These are phyloP conservation scores for Fraxinus platypoda DNA, from an alignment of 305 asterid species.

Conservation along the genomic window DNA sequence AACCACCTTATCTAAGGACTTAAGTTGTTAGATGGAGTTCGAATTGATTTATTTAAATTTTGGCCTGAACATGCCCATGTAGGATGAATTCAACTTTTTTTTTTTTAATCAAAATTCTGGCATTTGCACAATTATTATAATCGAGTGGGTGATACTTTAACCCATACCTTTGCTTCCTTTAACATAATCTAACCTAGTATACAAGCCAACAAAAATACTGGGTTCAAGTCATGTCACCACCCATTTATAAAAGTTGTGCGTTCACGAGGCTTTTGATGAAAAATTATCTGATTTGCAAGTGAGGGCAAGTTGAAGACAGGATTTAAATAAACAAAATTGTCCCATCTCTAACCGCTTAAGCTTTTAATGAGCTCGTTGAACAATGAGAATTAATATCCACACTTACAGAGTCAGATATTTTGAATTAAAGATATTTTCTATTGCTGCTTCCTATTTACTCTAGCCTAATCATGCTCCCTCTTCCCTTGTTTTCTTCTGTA, in stretches of 20 bases:
- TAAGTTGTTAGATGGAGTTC: neutral
- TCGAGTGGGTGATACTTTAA: neutral
- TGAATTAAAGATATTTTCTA: neutral
- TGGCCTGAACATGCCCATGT: neutral
- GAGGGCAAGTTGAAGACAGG: neutral
- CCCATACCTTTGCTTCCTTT: neutral
- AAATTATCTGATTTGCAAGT: neutral
- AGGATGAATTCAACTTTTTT: neutral
- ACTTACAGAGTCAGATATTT: neutral
- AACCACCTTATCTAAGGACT: neutral
- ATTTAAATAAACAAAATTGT: neutral
- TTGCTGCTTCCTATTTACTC: neutral
- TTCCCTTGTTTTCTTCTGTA: constrained; percentile 19
- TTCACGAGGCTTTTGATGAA: neutral
- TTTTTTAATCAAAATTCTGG: neutral
- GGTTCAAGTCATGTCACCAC: neutral
- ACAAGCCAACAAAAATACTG: neutral
- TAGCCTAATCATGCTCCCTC: neutral
- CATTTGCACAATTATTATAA: neutral
- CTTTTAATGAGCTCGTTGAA: neutral
- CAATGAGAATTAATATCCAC: neutral
- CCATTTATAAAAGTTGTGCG: neutral
- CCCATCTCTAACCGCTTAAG: neutral
- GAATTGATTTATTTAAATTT: neutral
- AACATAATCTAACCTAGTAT: neutral